Evolutionary conservation across 129 eudicot species (phyloP), one percentile per base, ranked within the genome.

Genomic region (Scalesia atractyloides): DNA sequence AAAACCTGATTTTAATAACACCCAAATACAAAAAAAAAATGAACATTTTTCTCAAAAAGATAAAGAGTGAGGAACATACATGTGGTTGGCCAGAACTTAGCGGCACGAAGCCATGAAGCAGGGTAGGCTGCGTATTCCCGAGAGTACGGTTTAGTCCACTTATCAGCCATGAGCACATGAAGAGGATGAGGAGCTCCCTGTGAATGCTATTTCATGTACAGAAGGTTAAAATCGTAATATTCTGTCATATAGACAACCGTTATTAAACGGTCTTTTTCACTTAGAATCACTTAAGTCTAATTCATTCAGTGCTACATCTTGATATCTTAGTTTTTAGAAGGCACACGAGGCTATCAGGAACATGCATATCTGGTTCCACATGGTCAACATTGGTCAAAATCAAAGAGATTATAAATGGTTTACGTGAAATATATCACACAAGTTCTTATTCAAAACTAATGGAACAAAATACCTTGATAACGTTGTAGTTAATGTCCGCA

Each of bases 181-280:
- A 89, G 96, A 30, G 98, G 97, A 77, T 93, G 98, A 79, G 96
- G 98, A 73, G 96, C 98, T 50, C 98, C 89, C 98, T 93, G 84
- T 20, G 9, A 61, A 69, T 15, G 59, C 69, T 80, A 24, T 66
- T 19, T 48, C 39, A 60, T 10, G 41, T 48, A 53, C 1, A 56
- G n/a, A 59, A 73, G 19, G 19, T 60, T 26, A 60, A 22, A 58
- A 3, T 24, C 8, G 0, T 24, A 22, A 58, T 22, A 9, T 58
- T 58, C 8, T 58, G 11, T 26, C 44, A 30, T 24, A 16, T 58
- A 58, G 17, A 4, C 39, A 11, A 22, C 37, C 1, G 11, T 60
- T 26, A 26, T 60, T 17, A 52, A 52, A 17, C 24, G 7, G 26
- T 52, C 10, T 52, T 41, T 41, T 8, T 30, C 34, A 41, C 8